These are phyloP conservation scores for Ilyonectria robusta DNA, from an alignment of 2,329 filamentous ascomycete species.

Conservation along the genomic window DNA sequence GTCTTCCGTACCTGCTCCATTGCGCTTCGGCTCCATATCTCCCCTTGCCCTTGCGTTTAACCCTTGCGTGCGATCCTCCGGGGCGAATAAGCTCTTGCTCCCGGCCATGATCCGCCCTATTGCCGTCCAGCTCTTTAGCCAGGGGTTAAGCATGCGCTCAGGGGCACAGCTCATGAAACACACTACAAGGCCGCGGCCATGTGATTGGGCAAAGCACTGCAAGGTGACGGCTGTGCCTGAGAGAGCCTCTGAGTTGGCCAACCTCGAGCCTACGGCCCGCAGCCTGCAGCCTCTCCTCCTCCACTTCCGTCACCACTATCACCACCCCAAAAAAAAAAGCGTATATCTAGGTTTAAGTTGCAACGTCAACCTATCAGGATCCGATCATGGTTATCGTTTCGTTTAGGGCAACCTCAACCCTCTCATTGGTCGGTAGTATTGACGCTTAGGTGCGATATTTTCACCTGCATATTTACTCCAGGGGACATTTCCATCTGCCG, in stretches of 20 bases:
- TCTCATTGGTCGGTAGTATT: background rate
- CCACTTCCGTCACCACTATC: background rate
- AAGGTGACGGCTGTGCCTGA: background rate
- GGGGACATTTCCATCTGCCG: no score
- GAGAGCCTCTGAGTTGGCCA: background rate
- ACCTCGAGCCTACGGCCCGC: background rate
- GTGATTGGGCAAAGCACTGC: slow-evolving; percentile 18
- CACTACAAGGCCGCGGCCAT: slow-evolving; percentile 10
- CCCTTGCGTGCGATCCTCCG: background rate
- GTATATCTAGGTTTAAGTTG: background rate
- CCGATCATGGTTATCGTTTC: background rate
- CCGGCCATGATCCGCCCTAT: slow-evolving; percentile 8
- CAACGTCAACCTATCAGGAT: background rate
- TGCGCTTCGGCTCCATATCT: background rate
- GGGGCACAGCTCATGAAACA: slow-evolving; percentile 27
- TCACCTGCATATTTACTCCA: no score
- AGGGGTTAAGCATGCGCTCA: slow-evolving; percentile 19
- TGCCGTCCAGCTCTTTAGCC: background rate
- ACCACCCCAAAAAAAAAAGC: background rate
- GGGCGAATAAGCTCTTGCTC: slow-evolving; percentile 24
- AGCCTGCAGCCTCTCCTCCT: background rate
- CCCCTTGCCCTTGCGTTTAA: slow-evolving; percentile 1
- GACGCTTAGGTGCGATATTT: no score
- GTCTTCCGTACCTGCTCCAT: background rate
- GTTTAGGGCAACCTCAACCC: background rate